Conservation (phyloP, 768 basidiomycete species). For the Mycena epipterygia region DNA sequence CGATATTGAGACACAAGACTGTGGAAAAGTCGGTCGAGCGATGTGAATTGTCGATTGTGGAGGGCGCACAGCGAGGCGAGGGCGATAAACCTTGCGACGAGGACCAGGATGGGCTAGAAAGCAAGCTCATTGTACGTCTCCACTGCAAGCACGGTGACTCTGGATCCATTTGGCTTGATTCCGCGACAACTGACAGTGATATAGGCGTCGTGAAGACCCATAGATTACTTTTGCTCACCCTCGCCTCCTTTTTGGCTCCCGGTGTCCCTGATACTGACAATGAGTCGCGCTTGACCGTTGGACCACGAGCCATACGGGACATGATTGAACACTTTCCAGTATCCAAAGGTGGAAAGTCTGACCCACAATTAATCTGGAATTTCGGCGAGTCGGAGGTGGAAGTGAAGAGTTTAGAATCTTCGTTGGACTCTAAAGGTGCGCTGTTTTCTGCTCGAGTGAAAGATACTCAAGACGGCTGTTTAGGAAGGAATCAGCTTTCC, state of each 20-base stretch:
- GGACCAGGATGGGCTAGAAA: conserved; percentile 74
- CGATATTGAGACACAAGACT: conserved; percentile 80
- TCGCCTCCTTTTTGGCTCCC: conserved; percentile 74
- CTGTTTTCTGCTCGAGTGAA: neutral
- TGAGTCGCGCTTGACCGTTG: conserved; percentile 79
- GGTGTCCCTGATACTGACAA: conserved; percentile 68
- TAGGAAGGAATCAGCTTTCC: conserved; percentile 74
- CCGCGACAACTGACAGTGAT: conserved; percentile 7
- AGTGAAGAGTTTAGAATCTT: conserved; percentile 77
- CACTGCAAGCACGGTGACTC: conserved; percentile 86
- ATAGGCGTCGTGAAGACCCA: conserved; percentile 88
- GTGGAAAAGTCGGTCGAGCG: conserved; percentile 84
- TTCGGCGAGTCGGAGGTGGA: conserved; percentile 78
- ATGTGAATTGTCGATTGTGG: conserved; percentile 80
- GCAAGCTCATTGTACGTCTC: conserved; percentile 77
- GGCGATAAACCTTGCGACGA: conserved; percentile 55
- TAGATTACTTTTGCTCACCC: conserved; percentile 71
- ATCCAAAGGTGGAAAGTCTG: conserved; percentile 71
- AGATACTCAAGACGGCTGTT: neutral
- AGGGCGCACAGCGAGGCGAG: conserved; percentile 53
- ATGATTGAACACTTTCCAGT: conserved; percentile 87
- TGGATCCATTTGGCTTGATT: neutral
- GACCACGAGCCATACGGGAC: conserved; percentile 79
- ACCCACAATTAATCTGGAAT: conserved; percentile 87
- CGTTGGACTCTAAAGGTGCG: conserved; percentile 74